Conservation (phyloP, 257 asterid species). For the Solanum bulbocastanum region DNA sequence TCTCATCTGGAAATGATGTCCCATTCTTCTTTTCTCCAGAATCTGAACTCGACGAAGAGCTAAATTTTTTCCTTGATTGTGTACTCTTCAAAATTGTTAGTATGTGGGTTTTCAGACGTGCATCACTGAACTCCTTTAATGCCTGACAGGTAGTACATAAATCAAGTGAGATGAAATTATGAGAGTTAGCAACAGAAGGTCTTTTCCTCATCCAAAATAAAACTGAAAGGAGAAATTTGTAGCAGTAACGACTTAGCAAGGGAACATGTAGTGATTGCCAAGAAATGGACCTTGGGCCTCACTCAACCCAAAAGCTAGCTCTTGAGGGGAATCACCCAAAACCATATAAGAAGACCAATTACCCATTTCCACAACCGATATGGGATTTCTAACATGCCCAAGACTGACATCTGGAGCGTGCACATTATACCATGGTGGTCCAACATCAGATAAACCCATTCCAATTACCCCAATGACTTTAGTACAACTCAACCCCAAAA, state of each 20-base stretch:
- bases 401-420: neutral
- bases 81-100: conserved; percentile 79
- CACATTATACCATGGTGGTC: neutral
- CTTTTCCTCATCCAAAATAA: neutral
- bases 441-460: neutral
- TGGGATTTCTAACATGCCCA: neutral
- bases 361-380: neutral
- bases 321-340: neutral
- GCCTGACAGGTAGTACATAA: conserved; percentile 51
- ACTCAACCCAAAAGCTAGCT: neutral
- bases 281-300: neutral
- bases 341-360: neutral
- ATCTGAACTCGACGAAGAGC: conserved; percentile 40
- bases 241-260: neutral
- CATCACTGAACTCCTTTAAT: conserved; percentile 70
- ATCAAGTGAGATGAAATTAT: neutral
- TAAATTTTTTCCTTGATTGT: conserved; percentile 54
- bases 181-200: conserved; percentile 4
- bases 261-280: neutral
- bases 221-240: neutral
- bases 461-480: neutral
- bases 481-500: neutral
- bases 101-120: conserved; percentile 73
- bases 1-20: conserved; percentile 35
- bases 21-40: conserved; percentile 32